Conservation (phyloP, 2,329 filamentous ascomycete genomes). For the Aureobasidium uvarum region DNA sequence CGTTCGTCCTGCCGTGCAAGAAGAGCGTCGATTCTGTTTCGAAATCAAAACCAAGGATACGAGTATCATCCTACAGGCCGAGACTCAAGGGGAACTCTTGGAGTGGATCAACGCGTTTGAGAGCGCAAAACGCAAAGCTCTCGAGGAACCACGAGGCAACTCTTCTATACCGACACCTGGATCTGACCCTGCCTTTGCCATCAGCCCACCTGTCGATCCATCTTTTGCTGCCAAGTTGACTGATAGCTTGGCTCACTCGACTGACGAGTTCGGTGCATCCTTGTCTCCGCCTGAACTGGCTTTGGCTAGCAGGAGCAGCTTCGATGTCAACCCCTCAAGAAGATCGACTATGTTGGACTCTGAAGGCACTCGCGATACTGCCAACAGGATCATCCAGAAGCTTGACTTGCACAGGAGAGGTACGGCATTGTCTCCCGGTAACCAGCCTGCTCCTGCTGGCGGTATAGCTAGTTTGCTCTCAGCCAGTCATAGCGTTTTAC, state of each 20-base stretch:
- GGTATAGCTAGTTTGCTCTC: slow-evolving; percentile 85
- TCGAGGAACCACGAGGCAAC: slow-evolving; percentile 66
- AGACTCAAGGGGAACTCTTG: slow-evolving; percentile 87
- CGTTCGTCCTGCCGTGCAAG: slow-evolving; percentile 82
- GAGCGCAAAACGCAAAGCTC: slow-evolving; percentile 84
- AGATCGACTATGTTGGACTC: slow-evolving; percentile 55
- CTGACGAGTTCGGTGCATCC: slow-evolving; percentile 54
- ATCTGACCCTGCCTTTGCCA: slow-evolving; percentile 78
- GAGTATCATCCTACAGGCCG: slow-evolving; percentile 83
- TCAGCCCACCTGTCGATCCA: slow-evolving; percentile 80
- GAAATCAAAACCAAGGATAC: slow-evolving; percentile 98
- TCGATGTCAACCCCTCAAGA: slow-evolving; percentile 57
- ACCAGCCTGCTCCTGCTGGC: slow-evolving; percentile 50
- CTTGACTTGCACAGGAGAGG: slow-evolving; percentile 81
- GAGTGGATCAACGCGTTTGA: slow-evolving; percentile 96
- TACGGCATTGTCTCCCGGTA: slow-evolving; percentile 16
- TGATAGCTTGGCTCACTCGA: slow-evolving; percentile 58
- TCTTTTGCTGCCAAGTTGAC: slow-evolving; percentile 83
- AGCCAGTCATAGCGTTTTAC: slow-evolving; percentile 75
- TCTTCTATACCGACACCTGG: slow-evolving; percentile 44
- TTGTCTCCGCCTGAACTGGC: slow-evolving; percentile 62
- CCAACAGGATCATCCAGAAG: slow-evolving; percentile 86
- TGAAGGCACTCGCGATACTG: slow-evolving; percentile 75
- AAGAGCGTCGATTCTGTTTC: slow-evolving; percentile 95
- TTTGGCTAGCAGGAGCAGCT: slow-evolving; percentile 62